A percentile compares a stretch with the other conserved stretches of the same genome.
phyloP scores from a whole-genome alignment of 2,329 filamentous ascomycete genomes.

The Sporothrix brunneoviolacea region DNA sequence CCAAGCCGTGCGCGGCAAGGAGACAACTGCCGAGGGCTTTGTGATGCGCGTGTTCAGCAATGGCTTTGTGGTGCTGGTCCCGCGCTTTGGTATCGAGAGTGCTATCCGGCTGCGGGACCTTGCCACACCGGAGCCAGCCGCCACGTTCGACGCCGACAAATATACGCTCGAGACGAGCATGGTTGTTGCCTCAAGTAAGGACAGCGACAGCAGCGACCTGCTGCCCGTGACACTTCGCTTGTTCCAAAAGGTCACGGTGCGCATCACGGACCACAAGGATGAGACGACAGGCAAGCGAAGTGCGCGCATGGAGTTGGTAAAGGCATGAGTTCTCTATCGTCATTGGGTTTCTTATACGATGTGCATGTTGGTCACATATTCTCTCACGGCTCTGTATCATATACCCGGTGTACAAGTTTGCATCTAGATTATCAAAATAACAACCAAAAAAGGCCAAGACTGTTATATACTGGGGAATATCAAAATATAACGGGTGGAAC shows the following conservation, averaged over 20 bases:
- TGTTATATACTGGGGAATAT: too few relatives aligned
- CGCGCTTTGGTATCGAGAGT: slow-evolving; percentile 90
- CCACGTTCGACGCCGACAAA: slow-evolving; percentile 76
- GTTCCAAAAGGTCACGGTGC: slow-evolving; percentile 86
- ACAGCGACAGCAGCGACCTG: slow-evolving; percentile 28
- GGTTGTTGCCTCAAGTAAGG: neutral
- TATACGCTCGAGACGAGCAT: slow-evolving; percentile 60
- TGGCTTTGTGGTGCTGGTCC: slow-evolving; percentile 93
- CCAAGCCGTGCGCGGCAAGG: slow-evolving; percentile 76
- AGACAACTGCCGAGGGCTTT: slow-evolving; percentile 68
- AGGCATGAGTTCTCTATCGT: neutral
- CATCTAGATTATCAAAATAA: slow-evolving; percentile 3
- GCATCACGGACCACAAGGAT: slow-evolving; percentile 88
- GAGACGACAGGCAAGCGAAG: slow-evolving; percentile 94
- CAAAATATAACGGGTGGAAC: slow-evolving; percentile 2
- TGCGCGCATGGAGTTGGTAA: slow-evolving; percentile 65
- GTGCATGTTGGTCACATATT: neutral
- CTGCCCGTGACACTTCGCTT: slow-evolving; percentile 62
- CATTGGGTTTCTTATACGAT: neutral
- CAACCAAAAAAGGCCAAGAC: too few relatives aligned
- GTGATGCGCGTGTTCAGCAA: slow-evolving; percentile 97
- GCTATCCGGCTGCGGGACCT: slow-evolving; percentile 82
- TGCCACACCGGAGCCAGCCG: slow-evolving; percentile 64
- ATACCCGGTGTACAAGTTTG: slow-evolving; percentile 11
- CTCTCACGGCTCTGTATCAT: slow-evolving; percentile 2